Percentiles rank a stretch among this genome's conserved stretches.
Evolutionary conservation across 2,329 filamentous ascomycete species (phyloP).

Genomic region (Diaporthe ampelina): DNA sequence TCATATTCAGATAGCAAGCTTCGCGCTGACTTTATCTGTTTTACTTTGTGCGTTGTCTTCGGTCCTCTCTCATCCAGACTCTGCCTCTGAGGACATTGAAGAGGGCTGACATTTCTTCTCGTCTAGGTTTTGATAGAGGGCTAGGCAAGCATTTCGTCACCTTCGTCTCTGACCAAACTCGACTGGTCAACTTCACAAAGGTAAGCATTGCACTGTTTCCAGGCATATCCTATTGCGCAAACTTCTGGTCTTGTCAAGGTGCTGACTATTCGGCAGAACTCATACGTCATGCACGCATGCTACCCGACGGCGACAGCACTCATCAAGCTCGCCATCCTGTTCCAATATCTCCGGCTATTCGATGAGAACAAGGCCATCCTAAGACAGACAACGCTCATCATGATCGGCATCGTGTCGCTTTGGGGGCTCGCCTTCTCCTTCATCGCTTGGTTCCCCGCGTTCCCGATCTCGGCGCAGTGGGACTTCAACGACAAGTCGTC

Average conservation of each 20-base stretch:
- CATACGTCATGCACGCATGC: conserved; percentile 46
- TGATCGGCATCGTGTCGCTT: conserved; percentile 42
- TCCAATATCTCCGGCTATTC: conserved; percentile 48
- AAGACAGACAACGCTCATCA: conserved; percentile 41
- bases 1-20: conserved; percentile 5
- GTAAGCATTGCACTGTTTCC: background rate
- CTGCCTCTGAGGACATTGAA: no score
- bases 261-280: conserved; percentile 39
- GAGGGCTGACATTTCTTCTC: background rate
- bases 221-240: no score
- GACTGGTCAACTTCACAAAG: conserved; percentile 27
- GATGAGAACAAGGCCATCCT: conserved; percentile 27
- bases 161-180: background rate
- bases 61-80: background rate
- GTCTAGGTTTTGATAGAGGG: conserved; percentile 11
- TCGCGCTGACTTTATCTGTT: conserved; percentile 27
- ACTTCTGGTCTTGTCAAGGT: background rate
- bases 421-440: conserved; percentile 47
- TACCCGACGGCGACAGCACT: conserved; percentile 46
- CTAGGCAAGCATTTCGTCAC: conserved; percentile 34
- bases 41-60: background rate
- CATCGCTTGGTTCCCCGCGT: conserved; percentile 47
- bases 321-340: conserved; percentile 48
- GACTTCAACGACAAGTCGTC: conserved; percentile 40
- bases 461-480: conserved; percentile 46